A percentile compares a stretch with the other conserved stretches of the same genome.
These are phyloP conservation scores for Gnaphalium uliginosum DNA, from an alignment of 129 eudicot genomes.

Conservation along the genomic window DNA sequence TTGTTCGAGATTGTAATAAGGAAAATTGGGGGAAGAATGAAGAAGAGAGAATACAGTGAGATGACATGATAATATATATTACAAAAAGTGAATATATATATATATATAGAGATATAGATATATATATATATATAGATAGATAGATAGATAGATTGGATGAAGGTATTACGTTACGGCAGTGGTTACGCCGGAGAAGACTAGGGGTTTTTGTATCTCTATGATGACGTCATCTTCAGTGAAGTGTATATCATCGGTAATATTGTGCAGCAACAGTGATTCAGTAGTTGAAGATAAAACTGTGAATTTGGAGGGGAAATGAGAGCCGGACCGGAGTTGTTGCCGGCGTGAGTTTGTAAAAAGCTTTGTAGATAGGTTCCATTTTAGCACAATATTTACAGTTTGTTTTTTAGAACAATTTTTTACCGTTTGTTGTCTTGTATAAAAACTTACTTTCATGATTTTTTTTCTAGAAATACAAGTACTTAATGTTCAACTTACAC, in stretches of 20 bases:
- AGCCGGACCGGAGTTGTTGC: slow-evolving; percentile 29
- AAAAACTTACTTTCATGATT: no score
- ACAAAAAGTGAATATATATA: slow-evolving; percentile 5
- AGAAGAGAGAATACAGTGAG: slow-evolving; percentile 43
- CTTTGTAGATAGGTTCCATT: slow-evolving; percentile 30
- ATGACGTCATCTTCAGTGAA: slow-evolving; percentile 14
- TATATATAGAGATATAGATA: no score
- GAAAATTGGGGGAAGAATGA: slow-evolving; percentile 44
- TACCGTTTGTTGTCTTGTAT: no score
- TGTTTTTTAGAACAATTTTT: no score
- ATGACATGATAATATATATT: slow-evolving; percentile 41
- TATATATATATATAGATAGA: no score
- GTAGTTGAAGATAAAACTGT: neutral
- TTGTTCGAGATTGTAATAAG: slow-evolving; percentile 30
- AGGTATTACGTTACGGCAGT: slow-evolving; percentile 34
- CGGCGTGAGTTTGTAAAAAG: slow-evolving; percentile 17
- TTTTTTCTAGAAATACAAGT: no score
- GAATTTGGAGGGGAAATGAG: slow-evolving; percentile 2
- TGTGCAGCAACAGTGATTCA: neutral
- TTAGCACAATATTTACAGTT: neutral
- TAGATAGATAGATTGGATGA: slow-evolving; percentile 13
- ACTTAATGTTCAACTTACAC: no score
- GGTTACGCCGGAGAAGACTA: slow-evolving; percentile 19
- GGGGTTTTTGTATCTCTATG: slow-evolving; percentile 24
- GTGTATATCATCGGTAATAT: neutral